Evolutionary conservation across 768 basidiomycete genomes (phyloP), one percentile per base, ranked within the genome.

Genomic region (Goffeauzyma gilvescens): DNA sequence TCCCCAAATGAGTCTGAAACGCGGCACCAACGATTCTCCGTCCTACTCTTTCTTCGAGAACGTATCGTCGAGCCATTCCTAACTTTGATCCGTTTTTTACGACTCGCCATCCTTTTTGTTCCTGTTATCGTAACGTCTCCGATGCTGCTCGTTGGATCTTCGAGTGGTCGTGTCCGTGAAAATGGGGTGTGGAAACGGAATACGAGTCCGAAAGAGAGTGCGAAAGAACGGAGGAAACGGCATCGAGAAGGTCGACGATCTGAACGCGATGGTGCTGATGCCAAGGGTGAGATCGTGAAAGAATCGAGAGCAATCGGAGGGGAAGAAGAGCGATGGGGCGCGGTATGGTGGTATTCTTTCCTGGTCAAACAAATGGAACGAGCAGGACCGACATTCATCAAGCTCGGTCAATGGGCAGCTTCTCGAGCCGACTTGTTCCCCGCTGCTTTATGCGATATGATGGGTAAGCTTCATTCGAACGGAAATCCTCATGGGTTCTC

Each of bases 401-500:
- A 98, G 86, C 72, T 98, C 42, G 81, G 86, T 4, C 93, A 98
- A 72, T 98, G 93, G 93, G 93, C 93, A 6, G 93, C 81, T 12
- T 87, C 89, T 13, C 75, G 93, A 26, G 81, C 79, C 30, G 93
- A 98, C 63, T 69, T 98, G 2, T 96, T 98, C 65, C 85, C 93
- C 2, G 69, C 76, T 17, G 62, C 74, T 10, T 74, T 98, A 15
- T 98, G 93, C 63, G 73, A 81, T 42, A 72, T 73, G 45, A 69
- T 98, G 51, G 83, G 82, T 24, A 72, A 76, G 34, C 69, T 95
- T 15, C 93, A 98, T 60, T 96, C 93, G 1, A 78, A 73, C 45
- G 86, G 78, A 48, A 77, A 72, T 50, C 74, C 81, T 0, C 93
- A 98, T 66, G 68, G 78, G 4, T 64, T 95, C 44, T 50, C 59